Conservation (phyloP, 2,329 filamentous ascomycete genomes). For the Trichoderma breve region DNA sequence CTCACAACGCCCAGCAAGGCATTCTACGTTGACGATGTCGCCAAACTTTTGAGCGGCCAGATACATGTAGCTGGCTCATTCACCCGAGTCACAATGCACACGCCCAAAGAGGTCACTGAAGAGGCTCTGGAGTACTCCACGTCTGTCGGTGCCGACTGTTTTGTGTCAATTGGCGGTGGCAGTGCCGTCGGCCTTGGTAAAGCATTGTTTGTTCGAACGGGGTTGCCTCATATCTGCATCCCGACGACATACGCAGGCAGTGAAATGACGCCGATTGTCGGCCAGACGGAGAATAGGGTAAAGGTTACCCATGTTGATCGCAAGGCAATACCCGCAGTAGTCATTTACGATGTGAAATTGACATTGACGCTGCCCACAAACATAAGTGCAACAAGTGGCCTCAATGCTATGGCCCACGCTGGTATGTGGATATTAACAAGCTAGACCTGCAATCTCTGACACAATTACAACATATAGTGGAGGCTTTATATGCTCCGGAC, state of each 20-base stretch:
- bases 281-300: constrained; percentile 56
- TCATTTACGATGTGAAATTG: constrained; percentile 64
- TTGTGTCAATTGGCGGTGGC: constrained; percentile 34
- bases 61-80: constrained; percentile 34
- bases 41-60: background rate
- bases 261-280: constrained; percentile 64
- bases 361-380: constrained; percentile 56
- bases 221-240: constrained; percentile 51
- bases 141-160: constrained; percentile 47
- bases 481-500: constrained; percentile 61
- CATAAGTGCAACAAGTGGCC: constrained; percentile 56
- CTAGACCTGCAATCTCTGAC: background rate
- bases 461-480: constrained; percentile 38
- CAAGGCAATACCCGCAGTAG: constrained; percentile 57
- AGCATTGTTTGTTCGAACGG: constrained; percentile 54
- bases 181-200: constrained; percentile 56
- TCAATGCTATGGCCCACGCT: constrained; percentile 66
- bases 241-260: constrained; percentile 62
- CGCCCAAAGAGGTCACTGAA: constrained; percentile 56
- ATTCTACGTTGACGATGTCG: background rate
- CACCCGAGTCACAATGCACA: constrained; percentile 61
- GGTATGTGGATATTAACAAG: constrained; percentile 31
- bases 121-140: constrained; percentile 50
- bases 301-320: constrained; percentile 59
- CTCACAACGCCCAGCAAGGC: constrained; percentile 47